phyloP scores from a whole-genome alignment of 2,329 filamentous ascomycete genomes.

The Hymenoscyphus albidus region DNA sequence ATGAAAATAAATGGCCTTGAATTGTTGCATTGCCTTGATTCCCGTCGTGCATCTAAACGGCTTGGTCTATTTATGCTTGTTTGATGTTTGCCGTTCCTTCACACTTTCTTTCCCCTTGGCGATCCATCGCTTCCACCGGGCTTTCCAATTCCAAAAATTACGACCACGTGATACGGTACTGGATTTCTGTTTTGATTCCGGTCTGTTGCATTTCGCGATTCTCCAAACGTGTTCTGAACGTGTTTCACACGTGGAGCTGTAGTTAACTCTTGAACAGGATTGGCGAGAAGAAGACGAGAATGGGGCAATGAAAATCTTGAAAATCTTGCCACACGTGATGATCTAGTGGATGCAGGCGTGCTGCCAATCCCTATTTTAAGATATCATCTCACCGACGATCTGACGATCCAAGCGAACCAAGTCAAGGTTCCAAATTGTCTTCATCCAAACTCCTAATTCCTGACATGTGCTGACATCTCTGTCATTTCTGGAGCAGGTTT shows the following conservation, averaged over 20 bases:
- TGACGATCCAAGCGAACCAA: too few relatives aligned
- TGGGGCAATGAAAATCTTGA: conserved; percentile 2
- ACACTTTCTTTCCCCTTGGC: neutral
- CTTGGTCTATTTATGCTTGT: neutral
- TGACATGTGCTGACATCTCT: too few relatives aligned
- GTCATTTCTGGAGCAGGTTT: too few relatives aligned
- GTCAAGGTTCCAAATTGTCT: too few relatives aligned
- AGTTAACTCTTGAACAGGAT: conserved; percentile 3
- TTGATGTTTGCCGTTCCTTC: neutral
- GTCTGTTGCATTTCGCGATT: conserved; percentile 16
- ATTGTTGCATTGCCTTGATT: neutral
- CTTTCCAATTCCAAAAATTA: neutral
- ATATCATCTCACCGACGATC: too few relatives aligned
- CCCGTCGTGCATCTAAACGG: neutral
- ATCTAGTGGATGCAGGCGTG: too few relatives aligned
- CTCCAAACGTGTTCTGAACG: conserved; percentile 12
- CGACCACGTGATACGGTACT: neutral
- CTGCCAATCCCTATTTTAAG: too few relatives aligned
- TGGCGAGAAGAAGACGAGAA: conserved; percentile 1
- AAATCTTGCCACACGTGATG: neutral
- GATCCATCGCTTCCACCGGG: neutral
- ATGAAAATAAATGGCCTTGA: neutral
- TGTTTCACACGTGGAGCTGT: conserved; percentile 11
- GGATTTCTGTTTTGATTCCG: neutral
- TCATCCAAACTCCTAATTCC: too few relatives aligned